Percentiles rank a stretch among this genome's conserved stretches.
These are phyloP conservation scores for Colletotrichum falcatum DNA, from an alignment of 2,329 filamentous ascomycete species.

Conservation along the genomic window DNA sequence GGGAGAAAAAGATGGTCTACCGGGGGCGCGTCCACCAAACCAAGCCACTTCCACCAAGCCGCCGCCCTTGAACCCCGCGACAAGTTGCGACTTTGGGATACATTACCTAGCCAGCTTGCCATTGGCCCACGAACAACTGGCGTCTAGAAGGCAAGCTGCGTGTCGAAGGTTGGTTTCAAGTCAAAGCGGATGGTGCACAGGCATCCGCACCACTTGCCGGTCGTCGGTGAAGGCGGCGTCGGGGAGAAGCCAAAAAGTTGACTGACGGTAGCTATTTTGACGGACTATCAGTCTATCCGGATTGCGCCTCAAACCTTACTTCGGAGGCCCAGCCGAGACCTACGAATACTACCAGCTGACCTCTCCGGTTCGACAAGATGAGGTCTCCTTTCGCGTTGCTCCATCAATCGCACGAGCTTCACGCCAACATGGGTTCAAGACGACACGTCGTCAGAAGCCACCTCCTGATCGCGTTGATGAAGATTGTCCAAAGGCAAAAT, in stretches of 20 bases:
- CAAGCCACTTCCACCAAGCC: constrained; percentile 22
- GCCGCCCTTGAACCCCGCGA: constrained; percentile 36
- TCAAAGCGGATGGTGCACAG: constrained; percentile 30
- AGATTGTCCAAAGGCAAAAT: constrained; percentile 26
- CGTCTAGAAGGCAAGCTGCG: constrained; percentile 7
- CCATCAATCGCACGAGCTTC: constrained; percentile 40
- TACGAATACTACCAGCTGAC: background rate
- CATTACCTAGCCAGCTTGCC: constrained; percentile 31
- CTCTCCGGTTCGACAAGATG: constrained; percentile 25
- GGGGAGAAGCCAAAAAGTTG: constrained; percentile 6
- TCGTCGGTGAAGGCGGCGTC: constrained; percentile 21
- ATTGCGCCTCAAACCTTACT: constrained; percentile 31
- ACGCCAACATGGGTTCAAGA: constrained; percentile 26
- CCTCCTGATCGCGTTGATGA: constrained; percentile 11
- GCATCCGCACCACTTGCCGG: constrained; percentile 15
- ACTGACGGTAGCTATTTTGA: constrained; percentile 24
- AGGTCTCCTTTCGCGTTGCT: constrained; percentile 36
- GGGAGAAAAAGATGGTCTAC: constrained; percentile 16
- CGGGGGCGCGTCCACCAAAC: background rate
- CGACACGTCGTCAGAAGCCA: constrained; percentile 3
- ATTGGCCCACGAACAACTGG: constrained; percentile 32
- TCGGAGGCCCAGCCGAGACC: background rate
- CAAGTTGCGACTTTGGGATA: constrained; percentile 8
- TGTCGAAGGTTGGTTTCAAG: constrained; percentile 25
- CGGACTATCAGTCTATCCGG: background rate